These are phyloP conservation scores for Colletotrichum sp. DNA, from an alignment of 2,329 filamentous ascomycete species.

Conservation along the genomic window DNA sequence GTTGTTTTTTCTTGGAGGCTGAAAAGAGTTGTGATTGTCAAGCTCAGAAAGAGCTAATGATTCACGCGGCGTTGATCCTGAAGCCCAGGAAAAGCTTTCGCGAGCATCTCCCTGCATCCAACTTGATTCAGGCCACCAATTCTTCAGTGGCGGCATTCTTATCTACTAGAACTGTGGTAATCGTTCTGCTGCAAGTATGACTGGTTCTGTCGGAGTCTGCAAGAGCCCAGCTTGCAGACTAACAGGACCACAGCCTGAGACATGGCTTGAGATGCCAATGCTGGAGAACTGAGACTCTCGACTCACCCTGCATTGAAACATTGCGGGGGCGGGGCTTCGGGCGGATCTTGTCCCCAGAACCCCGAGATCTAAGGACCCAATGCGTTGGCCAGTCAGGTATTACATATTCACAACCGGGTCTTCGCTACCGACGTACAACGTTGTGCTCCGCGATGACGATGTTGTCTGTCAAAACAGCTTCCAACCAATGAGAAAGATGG, in stretches of 20 bases:
- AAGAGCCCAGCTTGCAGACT: neutral
- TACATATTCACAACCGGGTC: neutral
- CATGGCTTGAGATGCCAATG: neutral
- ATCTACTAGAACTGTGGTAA: neutral
- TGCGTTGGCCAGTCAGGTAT: neutral
- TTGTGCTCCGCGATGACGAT: neutral
- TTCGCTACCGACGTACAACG: neutral
- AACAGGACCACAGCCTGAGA: neutral
- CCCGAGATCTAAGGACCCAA: neutral
- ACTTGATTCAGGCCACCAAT: neutral
- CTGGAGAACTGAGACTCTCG: neutral
- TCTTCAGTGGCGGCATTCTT: neutral
- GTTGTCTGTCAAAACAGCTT: neutral
- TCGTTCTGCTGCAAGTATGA: accelerated
- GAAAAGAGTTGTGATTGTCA: neutral
- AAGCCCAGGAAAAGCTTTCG: neutral
- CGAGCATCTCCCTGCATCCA: neutral
- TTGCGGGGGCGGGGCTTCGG: neutral
- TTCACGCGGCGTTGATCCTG: neutral
- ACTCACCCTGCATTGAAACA: neutral
- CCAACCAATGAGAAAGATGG: neutral
- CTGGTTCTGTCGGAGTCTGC: accelerated
- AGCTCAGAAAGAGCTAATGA: neutral
- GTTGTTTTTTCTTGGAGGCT: neutral
- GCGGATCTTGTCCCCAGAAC: neutral